A percentile compares a stretch with the other conserved stretches of the same genome.
phyloP scores from a whole-genome alignment of 1,284 basidiomycete species.

The Boletus austroedulis region DNA sequence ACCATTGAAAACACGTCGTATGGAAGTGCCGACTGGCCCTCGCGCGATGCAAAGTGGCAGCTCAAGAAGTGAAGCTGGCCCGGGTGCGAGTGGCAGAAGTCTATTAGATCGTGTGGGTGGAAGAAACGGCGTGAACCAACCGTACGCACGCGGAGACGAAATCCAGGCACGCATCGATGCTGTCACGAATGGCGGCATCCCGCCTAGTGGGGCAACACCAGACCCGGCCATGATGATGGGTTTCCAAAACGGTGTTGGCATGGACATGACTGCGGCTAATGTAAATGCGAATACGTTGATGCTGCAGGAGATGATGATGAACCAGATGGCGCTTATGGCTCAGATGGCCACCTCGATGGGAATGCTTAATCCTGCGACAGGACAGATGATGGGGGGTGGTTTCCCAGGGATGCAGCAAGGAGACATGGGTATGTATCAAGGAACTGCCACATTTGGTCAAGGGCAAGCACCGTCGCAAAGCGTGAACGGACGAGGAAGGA shows the following conservation, averaged over 20 bases:
- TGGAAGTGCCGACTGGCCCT: conserved; percentile 73
- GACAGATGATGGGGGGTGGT: conserved; percentile 45
- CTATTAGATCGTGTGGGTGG: conserved; percentile 72
- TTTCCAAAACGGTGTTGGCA: conserved; percentile 47
- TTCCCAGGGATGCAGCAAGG: conserved; percentile 58
- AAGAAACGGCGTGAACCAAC: conserved; percentile 34
- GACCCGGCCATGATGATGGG: conserved; percentile 60
- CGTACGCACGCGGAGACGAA: conserved; percentile 51
- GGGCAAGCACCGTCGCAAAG: conserved; percentile 30
- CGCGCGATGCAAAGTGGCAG: conserved; percentile 71
- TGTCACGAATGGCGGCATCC: conserved; percentile 52
- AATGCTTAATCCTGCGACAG: conserved; percentile 56
- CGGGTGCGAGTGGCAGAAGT: conserved; percentile 47
- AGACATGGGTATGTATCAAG: conserved; percentile 52
- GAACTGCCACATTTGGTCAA: conserved; percentile 37
- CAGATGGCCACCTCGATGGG: conserved; percentile 76
- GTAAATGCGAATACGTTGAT: conserved; percentile 56
- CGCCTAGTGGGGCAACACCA: conserved; percentile 43
- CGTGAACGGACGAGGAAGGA: conserved; percentile 37
- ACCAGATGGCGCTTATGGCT: conserved; percentile 81
- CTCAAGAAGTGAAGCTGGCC: conserved; percentile 20
- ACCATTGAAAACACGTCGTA: conserved; percentile 65
- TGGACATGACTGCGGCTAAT: conserved; percentile 58
- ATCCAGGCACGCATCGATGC: conserved; percentile 77
- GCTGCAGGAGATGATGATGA: conserved; percentile 83